phyloP scores from a whole-genome alignment of 2,329 filamentous ascomycete species.

The Cordyceps javanica region DNA sequence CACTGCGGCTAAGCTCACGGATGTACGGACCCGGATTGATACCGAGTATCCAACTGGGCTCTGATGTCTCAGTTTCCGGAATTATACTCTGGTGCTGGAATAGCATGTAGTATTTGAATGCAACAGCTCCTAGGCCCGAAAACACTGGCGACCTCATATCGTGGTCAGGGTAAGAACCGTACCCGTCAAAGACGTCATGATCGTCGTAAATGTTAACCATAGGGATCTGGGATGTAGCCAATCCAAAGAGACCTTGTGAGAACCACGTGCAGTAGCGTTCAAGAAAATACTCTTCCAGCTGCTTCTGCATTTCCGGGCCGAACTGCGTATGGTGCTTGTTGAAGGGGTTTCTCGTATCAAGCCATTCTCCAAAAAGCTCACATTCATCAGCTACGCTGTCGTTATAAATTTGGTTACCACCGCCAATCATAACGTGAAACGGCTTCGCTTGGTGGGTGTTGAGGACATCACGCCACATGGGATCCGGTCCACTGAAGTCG shows the following conservation, averaged over 20 bases:
- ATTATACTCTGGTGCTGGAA: slow-evolving; percentile 92
- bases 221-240: slow-evolving; percentile 89
- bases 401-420: slow-evolving; percentile 96
- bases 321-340: slow-evolving; percentile 77
- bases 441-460: slow-evolving; percentile 86
- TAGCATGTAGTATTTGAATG: slow-evolving; percentile 98
- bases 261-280: slow-evolving; percentile 92
- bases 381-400: slow-evolving; percentile 75
- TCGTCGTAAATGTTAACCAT: slow-evolving; percentile 99
- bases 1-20: slow-evolving; percentile 71
- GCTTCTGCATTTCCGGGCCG: slow-evolving; percentile 73
- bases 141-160: slow-evolving; percentile 92
- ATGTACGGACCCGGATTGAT: slow-evolving; percentile 82
- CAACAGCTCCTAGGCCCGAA: slow-evolving; percentile 79
- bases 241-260: slow-evolving; percentile 87
- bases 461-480: slow-evolving; percentile 92
- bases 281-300: slow-evolving; percentile 84
- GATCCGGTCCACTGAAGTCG: slow-evolving; percentile 84
- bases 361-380: slow-evolving; percentile 74
- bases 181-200: slow-evolving; percentile 87
- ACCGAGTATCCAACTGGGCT: slow-evolving; percentile 89
- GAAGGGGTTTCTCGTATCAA: slow-evolving; percentile 69
- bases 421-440: slow-evolving; percentile 97
- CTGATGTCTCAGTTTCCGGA: slow-evolving; percentile 72
- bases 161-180: slow-evolving; percentile 83